These are phyloP conservation scores for Mycena olivaceomarginata DNA, from an alignment of 768 basidiomycete genomes.

Conservation along the genomic window DNA sequence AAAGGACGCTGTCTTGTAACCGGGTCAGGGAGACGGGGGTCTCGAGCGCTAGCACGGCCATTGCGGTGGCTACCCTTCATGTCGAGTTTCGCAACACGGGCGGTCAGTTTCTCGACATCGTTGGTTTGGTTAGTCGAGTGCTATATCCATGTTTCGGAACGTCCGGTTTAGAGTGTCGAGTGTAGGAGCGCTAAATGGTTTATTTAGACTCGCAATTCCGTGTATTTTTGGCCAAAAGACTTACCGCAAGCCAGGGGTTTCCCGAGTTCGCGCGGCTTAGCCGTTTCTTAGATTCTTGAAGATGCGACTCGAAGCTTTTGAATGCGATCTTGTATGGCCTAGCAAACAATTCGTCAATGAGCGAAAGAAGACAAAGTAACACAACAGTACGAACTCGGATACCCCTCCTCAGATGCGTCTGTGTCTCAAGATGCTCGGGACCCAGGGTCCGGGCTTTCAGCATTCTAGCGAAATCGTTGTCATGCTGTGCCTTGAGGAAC, in stretches of 20 bases:
- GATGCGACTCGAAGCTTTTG: slow-evolving; percentile 89
- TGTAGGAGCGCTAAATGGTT: slow-evolving; percentile 79
- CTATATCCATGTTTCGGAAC: slow-evolving; percentile 88
- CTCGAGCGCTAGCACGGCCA: slow-evolving; percentile 52
- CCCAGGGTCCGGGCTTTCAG: slow-evolving; percentile 86
- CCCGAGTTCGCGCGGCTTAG: slow-evolving; percentile 77
- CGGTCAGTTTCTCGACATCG: slow-evolving; percentile 70
- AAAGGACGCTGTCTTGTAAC: slow-evolving; percentile 59
- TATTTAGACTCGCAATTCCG: slow-evolving; percentile 30
- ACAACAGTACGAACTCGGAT: slow-evolving; percentile 73
- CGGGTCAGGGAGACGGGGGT: slow-evolving; percentile 64
- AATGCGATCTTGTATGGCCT: slow-evolving; percentile 84
- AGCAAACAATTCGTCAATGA: slow-evolving; percentile 23
- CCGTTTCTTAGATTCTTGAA: slow-evolving; percentile 82
- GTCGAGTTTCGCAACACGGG: slow-evolving; percentile 73
- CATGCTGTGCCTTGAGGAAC: slow-evolving; percentile 85
- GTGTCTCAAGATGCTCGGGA: slow-evolving; percentile 92
- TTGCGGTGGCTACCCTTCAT: slow-evolving; percentile 50
- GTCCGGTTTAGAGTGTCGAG: slow-evolving; percentile 91
- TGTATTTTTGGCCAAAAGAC: not conserved
- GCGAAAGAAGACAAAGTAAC: not conserved
- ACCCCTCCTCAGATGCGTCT: slow-evolving; percentile 82
- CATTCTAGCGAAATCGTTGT: slow-evolving; percentile 87
- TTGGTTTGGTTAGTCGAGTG: slow-evolving; percentile 77
- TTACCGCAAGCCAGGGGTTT: slow-evolving; percentile 79